A percentile compares a stretch with the other conserved stretches of the same genome.
Evolutionary conservation across 2,329 filamentous ascomycete species (phyloP).

Genomic region (Fusarium coffeatum): DNA sequence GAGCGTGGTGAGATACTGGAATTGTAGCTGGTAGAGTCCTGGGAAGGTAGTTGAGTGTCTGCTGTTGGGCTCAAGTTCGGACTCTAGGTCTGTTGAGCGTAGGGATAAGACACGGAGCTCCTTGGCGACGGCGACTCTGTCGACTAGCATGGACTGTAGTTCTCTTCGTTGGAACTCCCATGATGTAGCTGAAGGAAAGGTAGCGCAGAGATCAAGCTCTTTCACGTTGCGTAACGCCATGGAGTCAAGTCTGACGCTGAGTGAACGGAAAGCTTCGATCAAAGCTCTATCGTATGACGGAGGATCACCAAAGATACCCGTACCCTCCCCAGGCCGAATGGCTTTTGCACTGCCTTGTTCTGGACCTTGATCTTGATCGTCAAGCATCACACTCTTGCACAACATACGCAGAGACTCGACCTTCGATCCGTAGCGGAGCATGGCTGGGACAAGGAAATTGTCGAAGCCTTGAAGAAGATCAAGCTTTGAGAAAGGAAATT

Average conservation of each 20-base stretch:
- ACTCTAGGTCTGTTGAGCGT: neutral
- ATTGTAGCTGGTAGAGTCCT: neutral
- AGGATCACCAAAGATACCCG: neutral
- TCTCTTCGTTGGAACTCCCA: neutral
- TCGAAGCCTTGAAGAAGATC: neutral
- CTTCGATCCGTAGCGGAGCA: neutral
- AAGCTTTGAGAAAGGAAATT: rapidly evolving
- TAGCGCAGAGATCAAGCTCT: neutral
- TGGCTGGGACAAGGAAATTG: neutral
- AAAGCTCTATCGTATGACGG: neutral
- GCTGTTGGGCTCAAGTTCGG: neutral
- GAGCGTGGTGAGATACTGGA: neutral
- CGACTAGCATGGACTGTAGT: neutral
- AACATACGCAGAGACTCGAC: neutral
- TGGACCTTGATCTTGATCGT: neutral
- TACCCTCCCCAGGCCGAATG: neutral
- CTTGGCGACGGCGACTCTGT: neutral
- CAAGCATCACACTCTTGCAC: neutral
- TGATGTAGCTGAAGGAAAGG: neutral
- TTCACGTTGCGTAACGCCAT: neutral
- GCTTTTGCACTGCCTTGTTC: neutral
- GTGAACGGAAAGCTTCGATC: neutral
- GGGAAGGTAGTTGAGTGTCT: neutral
- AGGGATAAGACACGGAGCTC: neutral
- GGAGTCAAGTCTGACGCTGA: neutral